Evolutionary conservation across 768 basidiomycete genomes (phyloP).

Genomic region (Tylopilus sp.): DNA sequence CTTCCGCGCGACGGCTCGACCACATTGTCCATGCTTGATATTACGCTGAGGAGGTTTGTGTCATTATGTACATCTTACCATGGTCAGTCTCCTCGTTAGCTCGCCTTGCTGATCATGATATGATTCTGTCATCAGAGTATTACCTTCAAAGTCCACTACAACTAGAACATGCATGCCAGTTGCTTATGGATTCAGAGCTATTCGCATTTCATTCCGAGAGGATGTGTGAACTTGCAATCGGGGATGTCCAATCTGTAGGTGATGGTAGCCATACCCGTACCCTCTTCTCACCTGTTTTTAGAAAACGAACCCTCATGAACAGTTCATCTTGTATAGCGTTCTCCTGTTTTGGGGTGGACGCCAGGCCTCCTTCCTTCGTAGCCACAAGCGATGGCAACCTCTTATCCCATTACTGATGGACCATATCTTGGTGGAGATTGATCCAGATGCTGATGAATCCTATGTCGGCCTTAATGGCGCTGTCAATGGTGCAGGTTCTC

Average conservation of each 20-base stretch:
- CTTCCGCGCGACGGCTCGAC: slow-evolving; percentile 56
- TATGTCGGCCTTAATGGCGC: slow-evolving; percentile 42
- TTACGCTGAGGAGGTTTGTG: slow-evolving; percentile 71
- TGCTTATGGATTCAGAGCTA: slow-evolving; percentile 80
- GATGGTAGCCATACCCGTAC: not conserved
- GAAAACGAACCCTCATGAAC: slow-evolving; percentile 83
- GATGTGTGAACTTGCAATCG: slow-evolving; percentile 77
- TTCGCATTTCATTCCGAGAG: slow-evolving; percentile 90
- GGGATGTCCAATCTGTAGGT: slow-evolving; percentile 65
- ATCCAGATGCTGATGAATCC: slow-evolving; percentile 65
- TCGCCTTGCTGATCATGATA: slow-evolving; percentile 4
- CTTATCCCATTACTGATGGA: slow-evolving; percentile 83
- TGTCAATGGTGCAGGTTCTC: slow-evolving; percentile 25
- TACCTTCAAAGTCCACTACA: slow-evolving; percentile 84
- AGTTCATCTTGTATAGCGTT: slow-evolving; percentile 75
- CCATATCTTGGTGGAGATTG: slow-evolving; percentile 76
- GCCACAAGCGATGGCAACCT: slow-evolving; percentile 79
- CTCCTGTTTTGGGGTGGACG: slow-evolving; percentile 75
- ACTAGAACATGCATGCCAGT: slow-evolving; percentile 75
- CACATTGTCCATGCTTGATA: slow-evolving; percentile 74
- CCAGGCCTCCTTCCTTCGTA: slow-evolving; percentile 66
- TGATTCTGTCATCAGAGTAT: slow-evolving; percentile 51
- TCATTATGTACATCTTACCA: slow-evolving; percentile 83
- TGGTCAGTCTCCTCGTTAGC: slow-evolving; percentile 45
- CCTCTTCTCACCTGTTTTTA: slow-evolving; percentile 27